These are phyloP conservation scores for Lignosus rhinocerotis DNA, from an alignment of 1,284 basidiomycete genomes.

Conservation along the genomic window DNA sequence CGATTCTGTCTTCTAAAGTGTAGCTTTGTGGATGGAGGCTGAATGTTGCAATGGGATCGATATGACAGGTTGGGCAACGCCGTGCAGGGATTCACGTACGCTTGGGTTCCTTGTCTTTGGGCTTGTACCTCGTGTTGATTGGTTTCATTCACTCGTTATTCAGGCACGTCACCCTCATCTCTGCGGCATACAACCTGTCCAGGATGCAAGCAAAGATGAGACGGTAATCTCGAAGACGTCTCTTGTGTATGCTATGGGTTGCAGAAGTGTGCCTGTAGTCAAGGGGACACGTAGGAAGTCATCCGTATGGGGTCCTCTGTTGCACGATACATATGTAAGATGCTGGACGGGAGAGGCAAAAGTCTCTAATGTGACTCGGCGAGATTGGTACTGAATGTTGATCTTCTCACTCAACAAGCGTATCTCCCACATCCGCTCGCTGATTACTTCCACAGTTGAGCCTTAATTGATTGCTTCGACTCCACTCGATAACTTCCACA, in stretches of 20 bases:
- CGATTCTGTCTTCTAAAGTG: not conserved
- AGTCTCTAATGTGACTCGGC: no score
- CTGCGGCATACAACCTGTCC: conserved; percentile 79
- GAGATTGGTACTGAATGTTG: no score
- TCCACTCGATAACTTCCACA: no score
- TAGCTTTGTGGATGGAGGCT: not conserved
- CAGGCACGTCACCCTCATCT: conserved; percentile 81
- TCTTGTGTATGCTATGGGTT: not conserved
- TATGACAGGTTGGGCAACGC: conserved; percentile 71
- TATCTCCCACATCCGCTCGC: no score
- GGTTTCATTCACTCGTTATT: not conserved
- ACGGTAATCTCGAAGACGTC: not conserved
- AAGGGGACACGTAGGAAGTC: not conserved
- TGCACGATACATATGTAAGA: no score
- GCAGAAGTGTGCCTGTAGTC: not conserved
- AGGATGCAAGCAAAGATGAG: conserved; percentile 43
- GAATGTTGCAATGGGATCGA: not conserved
- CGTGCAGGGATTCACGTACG: conserved; percentile 85
- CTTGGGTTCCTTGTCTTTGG: conserved; percentile 14
- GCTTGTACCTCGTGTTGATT: not conserved
- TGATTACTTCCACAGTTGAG: no score
- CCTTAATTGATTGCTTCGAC: no score
- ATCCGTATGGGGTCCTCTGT: not conserved
- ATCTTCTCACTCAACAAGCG: no score
- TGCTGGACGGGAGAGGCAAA: no score